phyloP scores from a whole-genome alignment of 2,329 filamentous ascomycete species.

The Alternaria triticina region DNA sequence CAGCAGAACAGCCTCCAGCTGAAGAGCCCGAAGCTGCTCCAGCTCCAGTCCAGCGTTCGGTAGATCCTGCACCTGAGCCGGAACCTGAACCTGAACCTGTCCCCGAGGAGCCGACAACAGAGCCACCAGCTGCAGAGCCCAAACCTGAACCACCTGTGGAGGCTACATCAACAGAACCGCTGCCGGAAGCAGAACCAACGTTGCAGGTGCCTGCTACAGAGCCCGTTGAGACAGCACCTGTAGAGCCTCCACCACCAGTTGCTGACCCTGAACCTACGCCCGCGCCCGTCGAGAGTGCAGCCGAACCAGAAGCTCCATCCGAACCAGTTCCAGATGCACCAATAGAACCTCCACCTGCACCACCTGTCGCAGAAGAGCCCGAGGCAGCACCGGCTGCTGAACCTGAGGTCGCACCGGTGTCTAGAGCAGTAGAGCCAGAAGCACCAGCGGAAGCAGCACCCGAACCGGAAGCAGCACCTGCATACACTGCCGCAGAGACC shows the following conservation, averaged over 20 bases:
- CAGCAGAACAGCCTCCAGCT: neutral
- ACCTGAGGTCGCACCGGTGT: neutral
- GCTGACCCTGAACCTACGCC: neutral
- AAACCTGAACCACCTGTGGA: neutral
- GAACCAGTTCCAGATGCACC: slow-evolving; percentile 4
- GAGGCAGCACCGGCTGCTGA: neutral
- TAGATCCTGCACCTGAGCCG: neutral
- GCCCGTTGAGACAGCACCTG: neutral
- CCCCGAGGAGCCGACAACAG: neutral
- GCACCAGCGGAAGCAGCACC: slow-evolving; percentile 3
- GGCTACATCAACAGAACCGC: neutral
- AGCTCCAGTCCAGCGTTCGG: neutral
- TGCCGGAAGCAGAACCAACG: neutral
- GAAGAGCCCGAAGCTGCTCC: neutral
- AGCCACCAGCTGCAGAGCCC: neutral
- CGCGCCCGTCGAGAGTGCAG: neutral
- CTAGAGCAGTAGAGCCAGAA: neutral
- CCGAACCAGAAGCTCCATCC: neutral
- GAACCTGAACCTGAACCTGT: neutral
- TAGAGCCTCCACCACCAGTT: neutral
- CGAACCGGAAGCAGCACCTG: slow-evolving; percentile 3
- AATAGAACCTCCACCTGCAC: neutral
- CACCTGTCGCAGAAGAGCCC: neutral
- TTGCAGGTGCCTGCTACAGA: slow-evolving; percentile 2
- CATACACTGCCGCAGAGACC: neutral